phyloP scores from a whole-genome alignment of 202 grass and related monocot species.

The Carex arenaria region DNA sequence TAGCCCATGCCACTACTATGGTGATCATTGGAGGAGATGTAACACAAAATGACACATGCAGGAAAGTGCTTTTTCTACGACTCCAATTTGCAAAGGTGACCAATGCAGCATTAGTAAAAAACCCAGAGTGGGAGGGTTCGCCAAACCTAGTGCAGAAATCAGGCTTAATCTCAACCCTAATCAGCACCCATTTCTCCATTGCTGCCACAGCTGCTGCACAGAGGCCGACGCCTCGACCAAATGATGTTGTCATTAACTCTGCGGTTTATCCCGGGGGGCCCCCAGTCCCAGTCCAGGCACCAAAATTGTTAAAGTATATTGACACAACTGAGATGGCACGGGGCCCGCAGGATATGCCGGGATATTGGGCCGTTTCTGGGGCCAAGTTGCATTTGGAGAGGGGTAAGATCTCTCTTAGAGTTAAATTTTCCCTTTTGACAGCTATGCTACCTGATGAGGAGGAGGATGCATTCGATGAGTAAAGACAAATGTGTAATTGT shows the following conservation, averaged over 20 bases:
- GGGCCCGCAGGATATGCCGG: conserved; percentile 75
- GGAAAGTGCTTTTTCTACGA: conserved; percentile 76
- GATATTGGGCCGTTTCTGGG: conserved; percentile 91
- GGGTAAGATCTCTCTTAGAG: conserved; percentile 78
- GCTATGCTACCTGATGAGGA: conserved; percentile 63
- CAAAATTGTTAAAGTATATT: conserved; percentile 80
- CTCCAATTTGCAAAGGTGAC: conserved; percentile 57
- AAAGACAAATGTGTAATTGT: conserved; percentile 29
- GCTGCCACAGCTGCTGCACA: conserved; percentile 34
- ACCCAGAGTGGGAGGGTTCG: conserved; percentile 79
- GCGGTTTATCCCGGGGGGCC: conserved; percentile 81
- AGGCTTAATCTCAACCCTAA: conserved; percentile 82
- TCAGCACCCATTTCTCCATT: conserved; percentile 78
- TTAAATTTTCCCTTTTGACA: conserved; percentile 71
- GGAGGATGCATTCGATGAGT: conserved; percentile 37
- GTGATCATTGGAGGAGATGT: not conserved
- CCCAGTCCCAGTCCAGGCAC: conserved; percentile 65
- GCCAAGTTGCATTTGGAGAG: conserved; percentile 84
- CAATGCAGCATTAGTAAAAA: conserved; percentile 38
- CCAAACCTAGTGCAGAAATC: conserved; percentile 86
- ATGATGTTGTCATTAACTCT: conserved; percentile 87
- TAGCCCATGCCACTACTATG: not conserved
- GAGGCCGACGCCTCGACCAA: conserved; percentile 40
- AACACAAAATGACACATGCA: conserved; percentile 14
- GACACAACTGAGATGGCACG: conserved; percentile 79